Base-by-base conservation (phyloP, 805 yeast species). In the Wickerhamia fluorescens region DNA sequence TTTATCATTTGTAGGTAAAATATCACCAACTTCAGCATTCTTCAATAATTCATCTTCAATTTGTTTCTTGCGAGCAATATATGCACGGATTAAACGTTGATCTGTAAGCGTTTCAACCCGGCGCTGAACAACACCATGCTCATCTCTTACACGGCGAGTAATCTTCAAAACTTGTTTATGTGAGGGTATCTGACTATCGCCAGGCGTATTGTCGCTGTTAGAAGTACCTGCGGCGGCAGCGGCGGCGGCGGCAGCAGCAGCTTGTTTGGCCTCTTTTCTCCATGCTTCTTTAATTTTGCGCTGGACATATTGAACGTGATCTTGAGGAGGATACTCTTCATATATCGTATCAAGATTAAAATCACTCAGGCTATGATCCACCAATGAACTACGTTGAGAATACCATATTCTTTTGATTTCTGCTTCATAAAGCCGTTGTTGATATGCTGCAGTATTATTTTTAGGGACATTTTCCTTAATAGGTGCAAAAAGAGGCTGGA, bases 391-490 rank as follows among this genome's bases (percentile, higher is more conserved):
- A 28, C 77, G 73, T 50, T 89, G 97, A 6, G 79, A 74, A 44
- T 82, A 79, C 98, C 98, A 92, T 16, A 88, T 87, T 30, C 86
- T 71, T 20, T 73, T 67, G 34, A 92, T 81, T 50, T 92, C 97
- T 36, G 81, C 88, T 38, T 89, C 96, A 45, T 92, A 92, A 2
- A 92, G 75, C 47, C 79, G 81, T 47, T 89, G 97, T 53, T 89
- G 97, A 37, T 60, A 57, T 4, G 63, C 53, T 0, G 68, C 66
- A 6, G 65, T 59, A 18, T 53, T 58, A 30, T 53, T 57, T 33
- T 63, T 63, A 7, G 66, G 66, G 9, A 53, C 50, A 24, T 41
- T 50, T 25, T 60, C 66, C 29, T 52, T 56, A 2, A 56, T 58
- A 2, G 59, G 51, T 1, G 51, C 50, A 28, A 58, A 47, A 9